Conservation (phyloP, 2,329 filamentous ascomycete species). For the Ophiostoma pallidulum region DNA sequence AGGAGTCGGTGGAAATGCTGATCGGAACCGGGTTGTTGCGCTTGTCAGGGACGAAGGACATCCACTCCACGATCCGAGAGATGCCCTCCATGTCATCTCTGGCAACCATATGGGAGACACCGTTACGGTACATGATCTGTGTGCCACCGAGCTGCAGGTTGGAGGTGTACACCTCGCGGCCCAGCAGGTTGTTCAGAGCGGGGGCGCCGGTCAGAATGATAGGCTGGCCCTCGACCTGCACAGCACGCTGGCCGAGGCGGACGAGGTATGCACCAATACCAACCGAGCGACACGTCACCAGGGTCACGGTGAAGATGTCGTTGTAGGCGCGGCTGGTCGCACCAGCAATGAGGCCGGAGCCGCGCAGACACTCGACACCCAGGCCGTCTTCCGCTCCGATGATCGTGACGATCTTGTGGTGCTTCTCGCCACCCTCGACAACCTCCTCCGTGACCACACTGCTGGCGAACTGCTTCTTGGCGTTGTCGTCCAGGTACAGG, state of each 20-base stretch:
- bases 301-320: slow-evolving; percentile 95
- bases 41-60: slow-evolving; percentile 95
- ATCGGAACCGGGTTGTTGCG: slow-evolving; percentile 91
- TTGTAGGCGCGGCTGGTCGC: slow-evolving; percentile 95
- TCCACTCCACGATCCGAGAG: slow-evolving; percentile 95
- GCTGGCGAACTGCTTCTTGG: slow-evolving; percentile 79
- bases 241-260: slow-evolving; percentile 93
- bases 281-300: slow-evolving; percentile 96
- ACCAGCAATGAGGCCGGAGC: slow-evolving; percentile 95
- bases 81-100: slow-evolving; percentile 97
- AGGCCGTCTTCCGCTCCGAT: slow-evolving; percentile 90
- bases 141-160: slow-evolving; percentile 98
- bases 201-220: slow-evolving; percentile 97
- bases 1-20: slow-evolving; percentile 70
- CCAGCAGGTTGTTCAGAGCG: slow-evolving; percentile 95
- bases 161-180: slow-evolving; percentile 96
- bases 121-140: slow-evolving; percentile 99
- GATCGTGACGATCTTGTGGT: slow-evolving; percentile 89
- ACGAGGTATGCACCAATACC: slow-evolving; percentile 99
- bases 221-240: slow-evolving; percentile 96
- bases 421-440: slow-evolving; percentile 75
- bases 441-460: slow-evolving; percentile 84
- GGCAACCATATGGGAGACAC: slow-evolving; percentile 98
- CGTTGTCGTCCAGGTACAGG: slow-evolving; percentile 80
- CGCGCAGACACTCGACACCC: slow-evolving; percentile 93